Base-by-base conservation (phyloP, 2,329 filamentous ascomycete species). In the Ophiosphaerella korrae region DNA sequence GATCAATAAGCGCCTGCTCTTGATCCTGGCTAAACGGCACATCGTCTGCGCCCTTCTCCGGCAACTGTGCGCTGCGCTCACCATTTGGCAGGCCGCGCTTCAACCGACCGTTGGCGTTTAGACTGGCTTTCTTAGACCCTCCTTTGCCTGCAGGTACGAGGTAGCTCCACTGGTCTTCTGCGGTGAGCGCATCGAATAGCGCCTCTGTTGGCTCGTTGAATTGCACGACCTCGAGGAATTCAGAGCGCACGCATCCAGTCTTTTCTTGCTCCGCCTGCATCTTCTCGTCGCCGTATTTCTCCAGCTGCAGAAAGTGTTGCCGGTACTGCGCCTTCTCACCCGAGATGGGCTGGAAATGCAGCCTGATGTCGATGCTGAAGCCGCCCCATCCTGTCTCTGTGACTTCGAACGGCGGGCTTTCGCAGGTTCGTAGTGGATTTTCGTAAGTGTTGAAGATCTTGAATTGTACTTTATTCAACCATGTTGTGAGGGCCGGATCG, bases 371-470 rank as follows among this genome's bases (percentile, higher is more conserved):
- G 67, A 99, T 95, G 73, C 94, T 91, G 78, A 99, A 99, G 77
- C 97, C 94, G 67, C 94, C 94, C 90, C 95, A 99, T 42, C 94
- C 94, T 0, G 94, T 97, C 75, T 97, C 94, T 56, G 85, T 84
- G 54, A 97, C 88, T 67, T 90, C 81, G 67, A 97, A 99, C 9
- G 80, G 92, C 68, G 89, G 84, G 53, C 85, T 84, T 67, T 96
- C 92, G 57, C 67, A 70, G 29, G 67, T 96, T 63, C 94, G 88
- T 18, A 94, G 83, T 50, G 89, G 89, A 74, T 97, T 96, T 24
- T 91, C 87, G 72, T 97, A 97, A 8, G 93, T 97, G 75, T 97
- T 92, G 80, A 97, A 93, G 13, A 99, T 85, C 75, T 97, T 97
- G 78, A 99, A 99, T 73, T 97, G 92, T 1, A 99, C 93, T 66